A percentile compares a stretch with the other conserved stretches of the same genome.
phyloP scores from a whole-genome alignment of 2,329 filamentous ascomycete genomes.

The Epicoccum sorghinum region DNA sequence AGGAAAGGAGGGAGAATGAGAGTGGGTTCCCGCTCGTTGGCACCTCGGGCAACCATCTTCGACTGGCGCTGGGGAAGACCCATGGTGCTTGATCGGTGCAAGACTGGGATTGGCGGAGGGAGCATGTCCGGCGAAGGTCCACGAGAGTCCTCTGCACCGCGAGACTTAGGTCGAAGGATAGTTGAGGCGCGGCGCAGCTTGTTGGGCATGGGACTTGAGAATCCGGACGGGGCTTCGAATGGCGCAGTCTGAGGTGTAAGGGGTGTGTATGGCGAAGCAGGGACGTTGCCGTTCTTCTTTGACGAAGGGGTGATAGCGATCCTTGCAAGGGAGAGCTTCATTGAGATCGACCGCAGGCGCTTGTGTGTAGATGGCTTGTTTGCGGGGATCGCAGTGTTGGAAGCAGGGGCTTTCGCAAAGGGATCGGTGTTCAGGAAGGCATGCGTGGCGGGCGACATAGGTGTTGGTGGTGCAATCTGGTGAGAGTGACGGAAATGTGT shows the following conservation, averaged over 20 bases:
- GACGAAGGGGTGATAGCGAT: conserved; percentile 46
- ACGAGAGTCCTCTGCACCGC: conserved; percentile 19
- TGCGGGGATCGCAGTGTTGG: conserved; percentile 39
- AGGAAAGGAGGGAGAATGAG: conserved; percentile 44
- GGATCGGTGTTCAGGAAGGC: conserved; percentile 49
- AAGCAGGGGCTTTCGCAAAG: conserved; percentile 38
- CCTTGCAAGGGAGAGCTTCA: conserved; percentile 46
- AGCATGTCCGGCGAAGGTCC: conserved; percentile 32
- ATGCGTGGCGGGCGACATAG: conserved; percentile 39
- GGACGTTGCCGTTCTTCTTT: conserved; percentile 35
- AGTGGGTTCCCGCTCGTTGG: conserved; percentile 43
- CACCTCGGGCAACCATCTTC: conserved; percentile 42
- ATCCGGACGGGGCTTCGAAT: conserved; percentile 26
- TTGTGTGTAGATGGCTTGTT: conserved; percentile 43
- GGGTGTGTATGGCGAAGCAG: conserved; percentile 40
- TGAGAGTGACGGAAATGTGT: conserved; percentile 30
- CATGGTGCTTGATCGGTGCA: conserved; percentile 21
- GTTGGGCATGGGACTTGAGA: conserved; percentile 25
- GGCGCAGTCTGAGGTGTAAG: conserved; percentile 44
- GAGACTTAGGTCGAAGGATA: conserved; percentile 36
- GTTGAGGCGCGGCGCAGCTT: conserved; percentile 41
- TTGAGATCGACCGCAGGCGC: conserved; percentile 46
- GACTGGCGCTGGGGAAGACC: conserved; percentile 23
- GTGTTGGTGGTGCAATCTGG: conserved; percentile 34
- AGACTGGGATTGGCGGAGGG: conserved; percentile 29